Evolutionary conservation across 1,139 yeast species (phyloP).

Genomic region (Kurtzmaniella quercitrusa): DNA sequence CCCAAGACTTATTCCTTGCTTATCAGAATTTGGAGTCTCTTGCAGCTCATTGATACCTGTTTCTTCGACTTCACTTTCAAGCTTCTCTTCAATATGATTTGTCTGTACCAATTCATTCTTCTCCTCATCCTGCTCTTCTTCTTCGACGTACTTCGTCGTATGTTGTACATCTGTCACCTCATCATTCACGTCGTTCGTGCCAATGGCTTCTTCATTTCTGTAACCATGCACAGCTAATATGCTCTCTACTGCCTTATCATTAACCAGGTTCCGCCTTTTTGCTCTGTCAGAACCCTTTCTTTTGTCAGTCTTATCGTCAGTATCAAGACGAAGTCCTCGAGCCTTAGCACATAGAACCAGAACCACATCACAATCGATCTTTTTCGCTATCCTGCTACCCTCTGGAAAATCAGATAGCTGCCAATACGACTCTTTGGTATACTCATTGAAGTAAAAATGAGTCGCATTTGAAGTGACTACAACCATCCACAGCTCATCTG

Average conservation of each 20-base stretch:
- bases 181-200: not conserved
- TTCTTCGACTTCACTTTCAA: too few species aligned
- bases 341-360: slow-evolving; percentile 27
- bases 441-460: slow-evolving; percentile 31
- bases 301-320: not conserved
- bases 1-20: not conserved
- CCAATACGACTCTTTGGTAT: slow-evolving; percentile 25
- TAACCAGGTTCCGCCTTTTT: not conserved
- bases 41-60: too few species aligned
- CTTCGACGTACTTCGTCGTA: too few species aligned
- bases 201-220: not conserved
- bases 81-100: too few species aligned
- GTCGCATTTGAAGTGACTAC: slow-evolving; percentile 23
- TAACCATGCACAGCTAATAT: not conserved
- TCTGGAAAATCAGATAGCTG: slow-evolving; percentile 26
- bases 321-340: slow-evolving; percentile 19
- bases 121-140: too few species aligned
- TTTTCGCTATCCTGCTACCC: slow-evolving; percentile 14
- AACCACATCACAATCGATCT: slow-evolving; percentile 29
- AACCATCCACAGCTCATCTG: slow-evolving; percentile 24
- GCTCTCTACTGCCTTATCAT: not conserved
- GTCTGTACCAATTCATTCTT: too few species aligned
- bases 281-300: too few species aligned
- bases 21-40: too few species aligned
- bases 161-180: too few species aligned